Evolutionary conservation across 192 early-diverging fungal species (phyloP), one percentile per base, ranked within the genome.

Genomic region (Backusella parvicylindrica): DNA sequence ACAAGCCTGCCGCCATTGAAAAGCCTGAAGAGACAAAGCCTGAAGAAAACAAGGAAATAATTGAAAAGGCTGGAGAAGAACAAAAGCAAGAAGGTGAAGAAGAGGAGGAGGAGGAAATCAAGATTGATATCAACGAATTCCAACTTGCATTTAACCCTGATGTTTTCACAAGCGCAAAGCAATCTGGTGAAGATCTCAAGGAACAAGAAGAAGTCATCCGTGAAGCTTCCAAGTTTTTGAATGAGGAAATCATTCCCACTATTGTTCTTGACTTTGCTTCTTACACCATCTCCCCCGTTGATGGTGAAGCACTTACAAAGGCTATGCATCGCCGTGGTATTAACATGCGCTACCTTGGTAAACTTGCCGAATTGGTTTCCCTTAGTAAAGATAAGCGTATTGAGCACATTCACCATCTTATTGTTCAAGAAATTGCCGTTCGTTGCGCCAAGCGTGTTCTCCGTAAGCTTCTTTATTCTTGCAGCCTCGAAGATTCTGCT

Each of bases 271-370:
- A 90, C 77, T 95, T 78, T 77, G 85, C 83, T 6, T 84, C 89
- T n/a, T 92, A 92, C 81, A 75, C 85, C 18, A 87, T 87, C 16
- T 91, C 92, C 1, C 97, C 96, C 30, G 78, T 93, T 21, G 95
- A 95, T 82, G 91, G 92, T 49, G 87, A 87, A 49, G 84, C 89
- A 15, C 84, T 99, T n/a, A 91, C 90, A 12, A 86, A 84, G 71
- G 84, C 90, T 6, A 91, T 99, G 87, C 98, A 99, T 83, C 92
- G 90, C 56, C 94, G 94, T 41, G 98, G 98, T 74, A 92, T 99
- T 84, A 98, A 98, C 83, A 98, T 98, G 94, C 90, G 98, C 35
- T 98, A 97, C 76, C 87, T 99, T 26, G 97, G 97, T 9, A 87
- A 83, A 53, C 86, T 97, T 4, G 89, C 89, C 21, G 68, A 83